A percentile compares a stretch with the other conserved stretches of the same genome.
Evolutionary conservation across 176 grass and related monocot species (phyloP).

Genomic region (Triticum turgidum): DNA sequence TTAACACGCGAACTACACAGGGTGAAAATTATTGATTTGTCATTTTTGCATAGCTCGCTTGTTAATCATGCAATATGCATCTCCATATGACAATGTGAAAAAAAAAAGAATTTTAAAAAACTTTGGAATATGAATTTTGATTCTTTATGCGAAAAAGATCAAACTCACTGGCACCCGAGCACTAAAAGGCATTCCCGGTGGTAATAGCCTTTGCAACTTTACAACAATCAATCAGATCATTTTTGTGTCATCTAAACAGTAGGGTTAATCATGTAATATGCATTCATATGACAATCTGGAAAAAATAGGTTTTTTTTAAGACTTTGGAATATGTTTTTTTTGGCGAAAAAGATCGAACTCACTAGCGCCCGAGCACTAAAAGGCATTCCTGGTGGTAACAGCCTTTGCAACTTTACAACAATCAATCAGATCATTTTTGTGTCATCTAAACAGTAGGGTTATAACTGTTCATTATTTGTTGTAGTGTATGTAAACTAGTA

Average conservation of each 20-base stretch:
- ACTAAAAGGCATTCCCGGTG: not conserved
- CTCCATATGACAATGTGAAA: no score
- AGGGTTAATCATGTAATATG: not conserved
- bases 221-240: conserved; percentile 46
- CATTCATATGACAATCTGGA: no score
- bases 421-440: conserved; percentile 36
- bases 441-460: not conserved
- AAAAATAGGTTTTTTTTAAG: no score
- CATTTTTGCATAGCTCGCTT: no score
- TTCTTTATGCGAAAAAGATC: not conserved
- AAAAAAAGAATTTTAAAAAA: no score
- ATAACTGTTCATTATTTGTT: not conserved
- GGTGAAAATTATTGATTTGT: no score
- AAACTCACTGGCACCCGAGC: not conserved
- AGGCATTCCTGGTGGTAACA: not conserved
- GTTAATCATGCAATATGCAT: no score
- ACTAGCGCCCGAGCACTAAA: not conserved
- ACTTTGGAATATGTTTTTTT: no score
- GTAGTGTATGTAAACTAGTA: no score
- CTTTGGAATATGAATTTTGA: no score
- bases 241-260: conserved; percentile 5
- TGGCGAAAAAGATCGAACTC: not conserved
- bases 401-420: conserved; percentile 47
- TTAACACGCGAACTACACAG: no score
- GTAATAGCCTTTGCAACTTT: conserved; percentile 38